Conservation (phyloP, 2,329 filamentous ascomycete species). For the Teratosphaeriaceae sp. region DNA sequence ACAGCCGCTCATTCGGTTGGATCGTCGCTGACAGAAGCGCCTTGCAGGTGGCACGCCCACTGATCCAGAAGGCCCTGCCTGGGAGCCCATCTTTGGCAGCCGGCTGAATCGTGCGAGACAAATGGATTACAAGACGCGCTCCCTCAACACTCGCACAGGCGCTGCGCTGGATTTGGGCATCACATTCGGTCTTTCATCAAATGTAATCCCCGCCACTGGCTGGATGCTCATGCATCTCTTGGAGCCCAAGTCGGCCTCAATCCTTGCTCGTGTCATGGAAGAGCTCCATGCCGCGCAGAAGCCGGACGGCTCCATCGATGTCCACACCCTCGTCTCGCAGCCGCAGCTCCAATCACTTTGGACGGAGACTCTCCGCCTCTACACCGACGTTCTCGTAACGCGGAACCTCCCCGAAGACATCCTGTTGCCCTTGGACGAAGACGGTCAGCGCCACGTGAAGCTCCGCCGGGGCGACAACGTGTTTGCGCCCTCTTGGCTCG, state of each 20-base stretch:
- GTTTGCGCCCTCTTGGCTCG: slow-evolving; percentile 25
- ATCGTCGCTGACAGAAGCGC: too few relatives aligned
- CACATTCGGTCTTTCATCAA: slow-evolving; percentile 26
- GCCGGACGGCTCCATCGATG: slow-evolving; percentile 22
- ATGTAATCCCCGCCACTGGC: slow-evolving; percentile 26
- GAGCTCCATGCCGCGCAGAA: slow-evolving; percentile 20
- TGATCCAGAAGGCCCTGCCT: slow-evolving; percentile 20
- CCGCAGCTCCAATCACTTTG: slow-evolving; percentile 30
- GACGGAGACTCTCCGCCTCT: slow-evolving; percentile 28
- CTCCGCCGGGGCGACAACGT: slow-evolving; percentile 23
- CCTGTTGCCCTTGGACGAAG: slow-evolving; percentile 22
- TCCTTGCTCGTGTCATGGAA: slow-evolving; percentile 21
- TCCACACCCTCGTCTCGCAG: slow-evolving; percentile 20
- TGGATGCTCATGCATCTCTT: slow-evolving; percentile 31
- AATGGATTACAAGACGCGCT: slow-evolving; percentile 18
- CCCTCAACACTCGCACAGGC: slow-evolving; percentile 15
- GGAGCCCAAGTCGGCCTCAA: slow-evolving; percentile 16
- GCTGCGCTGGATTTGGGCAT: slow-evolving; percentile 26
- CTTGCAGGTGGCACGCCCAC: slow-evolving; percentile 16
- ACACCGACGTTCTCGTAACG: slow-evolving; percentile 27
- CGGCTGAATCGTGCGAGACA: slow-evolving; percentile 25
- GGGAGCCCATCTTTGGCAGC: slow-evolving; percentile 25
- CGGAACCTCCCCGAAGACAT: slow-evolving; percentile 24
- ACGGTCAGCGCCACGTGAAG: slow-evolving; percentile 17
- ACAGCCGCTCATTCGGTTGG: too few relatives aligned